Percentiles rank a stretch among this genome's conserved stretches.
phyloP scores from a whole-genome alignment of 148 eudicot genomes.

The Fagopyrum tataricum region DNA sequence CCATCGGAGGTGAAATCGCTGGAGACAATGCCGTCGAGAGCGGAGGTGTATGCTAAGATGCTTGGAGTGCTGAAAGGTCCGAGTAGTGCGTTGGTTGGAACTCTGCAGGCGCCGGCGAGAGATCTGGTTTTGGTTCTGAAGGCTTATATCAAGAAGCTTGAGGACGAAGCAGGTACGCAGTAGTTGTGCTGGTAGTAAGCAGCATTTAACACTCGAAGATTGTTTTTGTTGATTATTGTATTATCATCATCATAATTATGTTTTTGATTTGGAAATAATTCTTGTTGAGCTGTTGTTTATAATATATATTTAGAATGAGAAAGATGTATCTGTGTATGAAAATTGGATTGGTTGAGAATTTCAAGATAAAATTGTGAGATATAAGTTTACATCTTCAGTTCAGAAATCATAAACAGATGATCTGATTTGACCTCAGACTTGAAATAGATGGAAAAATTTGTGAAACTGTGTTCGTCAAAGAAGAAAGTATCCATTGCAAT shows the following conservation, averaged over 20 bases:
- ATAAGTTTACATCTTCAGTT: not conserved
- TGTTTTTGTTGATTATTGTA: not conserved
- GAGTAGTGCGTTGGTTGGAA: constrained; percentile 52
- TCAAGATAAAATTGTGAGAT: not conserved
- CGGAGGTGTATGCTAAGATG: constrained; percentile 59
- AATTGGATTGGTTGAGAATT: not conserved
- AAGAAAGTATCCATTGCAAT: too few species aligned
- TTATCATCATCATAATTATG: not conserved
- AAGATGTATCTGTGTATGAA: not conserved
- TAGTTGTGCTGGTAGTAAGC: not conserved
- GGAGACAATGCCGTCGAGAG: constrained; percentile 74
- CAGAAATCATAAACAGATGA: not conserved
- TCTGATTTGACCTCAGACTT: too few species aligned
- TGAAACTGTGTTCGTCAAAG: too few species aligned
- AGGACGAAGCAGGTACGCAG: constrained; percentile 25
- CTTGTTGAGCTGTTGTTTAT: not conserved
- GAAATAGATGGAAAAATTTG: too few species aligned
- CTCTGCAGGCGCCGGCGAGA: constrained; percentile 80
- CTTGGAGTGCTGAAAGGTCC: constrained; percentile 73
- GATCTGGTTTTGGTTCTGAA: constrained; percentile 62
- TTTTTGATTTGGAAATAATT: not conserved
- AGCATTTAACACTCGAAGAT: not conserved
- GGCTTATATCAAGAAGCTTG: constrained; percentile 81
- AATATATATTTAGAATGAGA: not conserved
- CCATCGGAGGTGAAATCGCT: constrained; percentile 62